Evolutionary conservation across 495 filamentous ascomycete species (phyloP).

Genomic region (Neurospora sp.): DNA sequence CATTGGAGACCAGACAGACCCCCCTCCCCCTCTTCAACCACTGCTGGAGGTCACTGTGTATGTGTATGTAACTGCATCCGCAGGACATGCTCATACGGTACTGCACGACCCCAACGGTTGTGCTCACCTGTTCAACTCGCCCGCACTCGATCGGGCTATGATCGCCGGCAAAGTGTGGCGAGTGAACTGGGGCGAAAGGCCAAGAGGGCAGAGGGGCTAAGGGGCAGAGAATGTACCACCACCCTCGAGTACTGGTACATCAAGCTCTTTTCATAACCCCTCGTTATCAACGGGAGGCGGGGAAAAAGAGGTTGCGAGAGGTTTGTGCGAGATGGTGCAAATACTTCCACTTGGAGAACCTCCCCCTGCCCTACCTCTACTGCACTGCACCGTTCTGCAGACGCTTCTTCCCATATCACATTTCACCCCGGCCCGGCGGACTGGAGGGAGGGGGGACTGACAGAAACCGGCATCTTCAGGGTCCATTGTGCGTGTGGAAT

Average conservation of each 20-base stretch:
- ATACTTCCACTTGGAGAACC: background rate
- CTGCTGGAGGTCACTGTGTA: background rate
- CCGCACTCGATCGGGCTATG: background rate
- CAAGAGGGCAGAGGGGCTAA: background rate
- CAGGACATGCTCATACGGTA: background rate
- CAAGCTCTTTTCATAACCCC: background rate
- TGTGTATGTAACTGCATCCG: background rate
- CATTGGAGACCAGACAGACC: background rate
- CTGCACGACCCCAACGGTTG: background rate
- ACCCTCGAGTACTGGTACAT: background rate
- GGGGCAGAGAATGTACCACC: background rate
- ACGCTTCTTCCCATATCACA: background rate
- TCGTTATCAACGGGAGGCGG: background rate
- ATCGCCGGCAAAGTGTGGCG: background rate
- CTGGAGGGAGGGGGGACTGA: background rate
- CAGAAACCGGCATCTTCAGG: background rate
- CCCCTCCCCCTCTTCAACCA: background rate
- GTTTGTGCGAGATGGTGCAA: background rate
- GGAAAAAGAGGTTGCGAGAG: background rate
- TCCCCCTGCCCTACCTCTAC: background rate
- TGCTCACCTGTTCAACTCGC: background rate
- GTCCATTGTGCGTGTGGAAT: background rate
- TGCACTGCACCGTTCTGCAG: background rate
- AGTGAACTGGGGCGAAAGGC: background rate
- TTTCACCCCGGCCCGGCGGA: background rate